Percentiles rank a stretch among this genome's conserved stretches.
These are phyloP conservation scores for Deakozyma indianensis DNA, from an alignment of 805 yeast species.

Conservation along the genomic window DNA sequence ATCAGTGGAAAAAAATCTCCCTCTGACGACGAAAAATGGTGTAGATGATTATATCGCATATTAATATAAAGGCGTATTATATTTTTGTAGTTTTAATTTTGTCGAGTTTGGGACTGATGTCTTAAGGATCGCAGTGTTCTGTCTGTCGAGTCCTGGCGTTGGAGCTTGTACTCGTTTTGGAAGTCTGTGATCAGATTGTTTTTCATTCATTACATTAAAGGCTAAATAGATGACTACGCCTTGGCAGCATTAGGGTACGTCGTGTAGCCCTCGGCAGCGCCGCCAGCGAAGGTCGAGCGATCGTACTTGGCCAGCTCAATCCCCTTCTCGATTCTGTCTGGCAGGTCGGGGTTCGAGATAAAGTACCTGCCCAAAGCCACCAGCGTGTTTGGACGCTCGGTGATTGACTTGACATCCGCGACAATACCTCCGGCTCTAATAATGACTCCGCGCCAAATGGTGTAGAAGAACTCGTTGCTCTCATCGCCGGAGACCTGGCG, in stretches of 20 bases:
- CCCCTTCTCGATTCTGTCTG: slow-evolving; percentile 28
- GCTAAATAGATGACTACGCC: background rate
- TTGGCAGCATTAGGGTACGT: background rate
- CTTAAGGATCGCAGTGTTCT: too few species aligned
- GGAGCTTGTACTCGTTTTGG: background rate
- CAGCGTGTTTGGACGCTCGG: slow-evolving; percentile 11
- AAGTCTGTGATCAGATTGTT: background rate
- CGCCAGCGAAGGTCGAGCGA: slow-evolving; percentile 34
- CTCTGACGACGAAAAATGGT: background rate
- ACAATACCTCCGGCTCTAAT: slow-evolving; percentile 27
- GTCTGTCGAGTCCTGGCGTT: background rate
- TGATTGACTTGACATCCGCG: slow-evolving; percentile 13
- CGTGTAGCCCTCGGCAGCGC: slow-evolving; percentile 28
- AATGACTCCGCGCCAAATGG: slow-evolving; percentile 33
- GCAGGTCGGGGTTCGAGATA: slow-evolving; percentile 43
- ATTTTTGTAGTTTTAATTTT: background rate
- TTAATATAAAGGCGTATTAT: slow-evolving; percentile 1
- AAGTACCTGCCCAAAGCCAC: slow-evolving; percentile 35
- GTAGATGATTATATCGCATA: background rate
- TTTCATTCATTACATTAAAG: too few species aligned
- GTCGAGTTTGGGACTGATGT: too few species aligned
- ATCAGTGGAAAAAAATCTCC: background rate
- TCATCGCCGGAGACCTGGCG: slow-evolving; percentile 9
- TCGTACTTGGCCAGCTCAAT: slow-evolving; percentile 30
- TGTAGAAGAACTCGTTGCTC: slow-evolving; percentile 25